Conservation (phyloP, 192 early-diverging fungal species). For the Coemansia sp. region DNA sequence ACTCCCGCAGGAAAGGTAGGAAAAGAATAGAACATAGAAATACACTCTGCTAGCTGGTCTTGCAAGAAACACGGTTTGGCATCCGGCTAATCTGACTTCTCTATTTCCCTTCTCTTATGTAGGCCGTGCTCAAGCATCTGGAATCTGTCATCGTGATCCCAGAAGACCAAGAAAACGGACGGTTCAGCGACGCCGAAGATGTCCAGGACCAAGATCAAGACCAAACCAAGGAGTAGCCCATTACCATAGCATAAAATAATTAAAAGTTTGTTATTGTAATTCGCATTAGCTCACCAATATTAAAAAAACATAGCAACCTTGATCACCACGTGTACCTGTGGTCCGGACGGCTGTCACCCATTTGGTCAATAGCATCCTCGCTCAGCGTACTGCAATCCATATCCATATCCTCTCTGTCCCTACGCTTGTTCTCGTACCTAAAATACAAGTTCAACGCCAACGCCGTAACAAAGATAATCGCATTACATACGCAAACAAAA, state of each 20-base stretch:
- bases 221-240: not conserved
- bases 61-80: too few species aligned
- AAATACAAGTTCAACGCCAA: conserved; percentile 37
- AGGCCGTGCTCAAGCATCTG: conserved; percentile 26
- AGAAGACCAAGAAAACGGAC: conserved; percentile 1
- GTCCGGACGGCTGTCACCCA: conserved; percentile 38
- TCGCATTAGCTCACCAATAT: too few species aligned
- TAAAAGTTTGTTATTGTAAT: too few species aligned
- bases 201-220: not conserved
- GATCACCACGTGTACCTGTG: conserved; percentile 41
- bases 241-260: too few species aligned
- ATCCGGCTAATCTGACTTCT: too few species aligned
- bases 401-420: conserved; percentile 20
- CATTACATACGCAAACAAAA: conserved; percentile 41
- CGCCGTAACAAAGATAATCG: conserved; percentile 35
- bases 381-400: conserved; percentile 24
- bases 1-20: conserved; percentile 27
- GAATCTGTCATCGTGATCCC: conserved; percentile 28
- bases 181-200: conserved; percentile 23
- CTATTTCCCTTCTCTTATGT: not conserved
- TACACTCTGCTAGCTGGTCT: too few species aligned
- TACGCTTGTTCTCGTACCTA: conserved; percentile 33
- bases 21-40: not conserved
- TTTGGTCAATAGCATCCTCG: conserved; percentile 28
- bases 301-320: not conserved